These are phyloP conservation scores for Saccharomyces kudriavzevii DNA, from an alignment of 805 yeast genomes.

Conservation along the genomic window DNA sequence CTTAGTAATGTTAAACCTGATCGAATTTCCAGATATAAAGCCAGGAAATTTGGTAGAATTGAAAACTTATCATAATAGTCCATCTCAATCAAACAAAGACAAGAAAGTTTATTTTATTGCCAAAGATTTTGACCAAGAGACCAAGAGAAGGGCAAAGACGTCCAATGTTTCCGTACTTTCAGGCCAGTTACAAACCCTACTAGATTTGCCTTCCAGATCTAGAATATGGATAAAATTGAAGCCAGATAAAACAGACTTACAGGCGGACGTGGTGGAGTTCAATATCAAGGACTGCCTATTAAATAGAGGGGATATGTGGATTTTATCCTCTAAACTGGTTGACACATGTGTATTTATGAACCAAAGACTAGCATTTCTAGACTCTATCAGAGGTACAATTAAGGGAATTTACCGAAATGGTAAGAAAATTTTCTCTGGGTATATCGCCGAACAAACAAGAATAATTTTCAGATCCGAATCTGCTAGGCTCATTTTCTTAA, in stretches of 20 bases:
- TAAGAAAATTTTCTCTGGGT: slow-evolving; percentile 62
- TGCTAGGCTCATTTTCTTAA: slow-evolving; percentile 70
- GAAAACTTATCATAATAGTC: slow-evolving; percentile 35
- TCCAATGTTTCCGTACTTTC: slow-evolving; percentile 49
- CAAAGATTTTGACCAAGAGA: slow-evolving; percentile 28
- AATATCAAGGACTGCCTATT: slow-evolving; percentile 71
- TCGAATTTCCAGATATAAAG: slow-evolving; percentile 50
- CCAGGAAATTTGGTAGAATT: slow-evolving; percentile 76
- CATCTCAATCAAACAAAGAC: slow-evolving; percentile 9
- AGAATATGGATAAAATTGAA: slow-evolving; percentile 49
- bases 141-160: slow-evolving; percentile 24
- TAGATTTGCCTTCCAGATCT: slow-evolving; percentile 63
- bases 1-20: slow-evolving; percentile 55
- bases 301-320: slow-evolving; percentile 92
- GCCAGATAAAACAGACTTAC: slow-evolving; percentile 41
- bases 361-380: slow-evolving; percentile 57
- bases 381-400: slow-evolving; percentile 54
- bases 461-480: slow-evolving; percentile 86
- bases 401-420: slow-evolving; percentile 60
- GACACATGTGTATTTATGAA: slow-evolving; percentile 59
- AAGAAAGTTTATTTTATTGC: slow-evolving; percentile 40
- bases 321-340: slow-evolving; percentile 51
- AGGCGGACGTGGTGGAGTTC: slow-evolving; percentile 73
- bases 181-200: slow-evolving; percentile 47
- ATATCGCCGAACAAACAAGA: slow-evolving; percentile 64